These are phyloP conservation scores for Fusarium decemcellulare DNA, from an alignment of 2,329 filamentous ascomycete species.

Conservation along the genomic window DNA sequence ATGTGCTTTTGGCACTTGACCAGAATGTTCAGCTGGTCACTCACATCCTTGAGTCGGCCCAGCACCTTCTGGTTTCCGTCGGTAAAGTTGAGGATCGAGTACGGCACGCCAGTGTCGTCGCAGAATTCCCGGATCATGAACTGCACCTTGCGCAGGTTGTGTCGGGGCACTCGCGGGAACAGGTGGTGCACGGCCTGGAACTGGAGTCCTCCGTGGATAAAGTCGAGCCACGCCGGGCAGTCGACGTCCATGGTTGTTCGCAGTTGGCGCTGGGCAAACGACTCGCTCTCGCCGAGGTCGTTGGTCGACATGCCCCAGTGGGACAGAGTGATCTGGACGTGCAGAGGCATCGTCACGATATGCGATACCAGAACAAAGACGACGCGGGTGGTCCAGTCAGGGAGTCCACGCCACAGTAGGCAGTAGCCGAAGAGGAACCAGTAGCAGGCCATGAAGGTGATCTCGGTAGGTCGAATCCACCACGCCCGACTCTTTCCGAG, in stretches of 20 bases:
- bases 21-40: constrained; percentile 72
- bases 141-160: constrained; percentile 76
- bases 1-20: constrained; percentile 69
- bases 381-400: constrained; percentile 70
- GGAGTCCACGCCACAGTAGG: constrained; percentile 72
- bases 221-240: constrained; percentile 80
- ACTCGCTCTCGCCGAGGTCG: constrained; percentile 75
- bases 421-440: constrained; percentile 79
- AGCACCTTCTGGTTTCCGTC: constrained; percentile 72
- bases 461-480: constrained; percentile 78
- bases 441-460: constrained; percentile 74
- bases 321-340: constrained; percentile 80
- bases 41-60: constrained; percentile 67
- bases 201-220: constrained; percentile 79
- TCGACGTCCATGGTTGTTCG: constrained; percentile 83
- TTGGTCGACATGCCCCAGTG: constrained; percentile 81
- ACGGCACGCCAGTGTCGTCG: constrained; percentile 73
- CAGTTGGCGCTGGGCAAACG: constrained; percentile 78
- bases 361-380: constrained; percentile 75
- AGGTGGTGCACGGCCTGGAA: constrained; percentile 81
- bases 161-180: constrained; percentile 77
- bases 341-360: constrained; percentile 76
- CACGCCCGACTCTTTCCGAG: constrained; percentile 71
- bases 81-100: constrained; percentile 72
- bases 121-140: constrained; percentile 74